A percentile compares a stretch with the other conserved stretches of the same genome.
These are phyloP conservation scores for Rubroboletus pulcherrimus DNA, from an alignment of 768 basidiomycete genomes.

Conservation along the genomic window DNA sequence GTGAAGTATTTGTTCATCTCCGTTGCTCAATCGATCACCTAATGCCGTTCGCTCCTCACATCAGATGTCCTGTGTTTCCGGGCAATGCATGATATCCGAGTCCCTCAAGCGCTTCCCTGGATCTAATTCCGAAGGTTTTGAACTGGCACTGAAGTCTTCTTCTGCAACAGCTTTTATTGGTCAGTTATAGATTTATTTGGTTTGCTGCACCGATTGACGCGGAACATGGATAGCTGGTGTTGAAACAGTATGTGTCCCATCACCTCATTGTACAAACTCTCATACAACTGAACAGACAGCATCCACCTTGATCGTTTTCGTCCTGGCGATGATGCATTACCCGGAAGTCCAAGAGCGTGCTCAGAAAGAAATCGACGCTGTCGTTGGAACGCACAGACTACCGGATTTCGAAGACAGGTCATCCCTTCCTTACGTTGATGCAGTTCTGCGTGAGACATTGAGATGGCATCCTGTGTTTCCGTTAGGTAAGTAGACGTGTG, in stretches of 20 bases:
- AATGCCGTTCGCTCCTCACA: background rate
- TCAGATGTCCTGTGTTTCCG: slow-evolving; percentile 22
- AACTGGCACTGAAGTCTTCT: slow-evolving; percentile 28
- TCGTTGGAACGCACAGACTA: slow-evolving; percentile 27
- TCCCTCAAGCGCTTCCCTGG: slow-evolving; percentile 22
- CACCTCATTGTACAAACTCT: background rate
- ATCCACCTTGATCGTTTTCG: slow-evolving; percentile 30
- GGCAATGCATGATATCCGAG: slow-evolving; percentile 30
- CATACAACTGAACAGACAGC: slow-evolving; percentile 24
- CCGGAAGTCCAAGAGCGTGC: slow-evolving; percentile 34
- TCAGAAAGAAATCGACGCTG: slow-evolving; percentile 32
- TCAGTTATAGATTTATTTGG: slow-evolving; percentile 5
- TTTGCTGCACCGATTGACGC: slow-evolving; percentile 3
- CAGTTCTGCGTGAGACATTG: slow-evolving; percentile 34
- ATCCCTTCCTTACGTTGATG: slow-evolving; percentile 31
- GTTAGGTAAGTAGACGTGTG: slow-evolving; percentile 16
- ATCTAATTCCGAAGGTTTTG: slow-evolving; percentile 20
- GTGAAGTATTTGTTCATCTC: slow-evolving; percentile 8
- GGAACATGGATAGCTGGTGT: slow-evolving; percentile 22
- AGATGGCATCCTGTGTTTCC: slow-evolving; percentile 34
- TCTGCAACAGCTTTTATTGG: slow-evolving; percentile 34
- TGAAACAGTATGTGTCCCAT: slow-evolving; percentile 22
- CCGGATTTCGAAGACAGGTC: slow-evolving; percentile 27
- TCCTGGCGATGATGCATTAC: slow-evolving; percentile 34
- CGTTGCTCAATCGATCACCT: background rate